phyloP scores from a whole-genome alignment of 441 rosid species.

The Sinapis alba region DNA sequence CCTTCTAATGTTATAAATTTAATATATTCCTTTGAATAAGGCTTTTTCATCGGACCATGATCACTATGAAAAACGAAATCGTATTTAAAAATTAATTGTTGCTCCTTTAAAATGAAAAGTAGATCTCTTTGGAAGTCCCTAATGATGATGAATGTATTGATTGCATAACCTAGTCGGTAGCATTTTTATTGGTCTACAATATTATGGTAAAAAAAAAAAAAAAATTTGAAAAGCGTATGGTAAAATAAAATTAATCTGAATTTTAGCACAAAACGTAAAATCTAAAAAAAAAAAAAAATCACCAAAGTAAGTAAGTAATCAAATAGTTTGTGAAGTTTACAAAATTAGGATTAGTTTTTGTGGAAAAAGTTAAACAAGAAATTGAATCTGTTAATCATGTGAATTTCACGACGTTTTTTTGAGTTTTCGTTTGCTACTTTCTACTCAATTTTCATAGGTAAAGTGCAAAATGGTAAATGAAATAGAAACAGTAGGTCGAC shows the following conservation, averaged over 20 bases:
- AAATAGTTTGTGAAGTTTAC: background rate
- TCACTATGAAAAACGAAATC: background rate
- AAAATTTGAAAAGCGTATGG: too few relatives aligned
- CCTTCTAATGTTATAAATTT: background rate
- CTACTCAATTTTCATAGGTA: background rate
- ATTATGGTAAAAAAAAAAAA: background rate
- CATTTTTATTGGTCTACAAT: background rate
- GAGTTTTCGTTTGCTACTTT: background rate
- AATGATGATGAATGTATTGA: constrained; percentile 35
- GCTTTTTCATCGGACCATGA: constrained; percentile 17
- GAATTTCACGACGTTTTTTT: background rate
- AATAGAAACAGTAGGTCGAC: constrained; percentile 26
- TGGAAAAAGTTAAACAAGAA: background rate
- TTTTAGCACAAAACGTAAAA: background rate
- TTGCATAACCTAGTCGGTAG: constrained; percentile 32
- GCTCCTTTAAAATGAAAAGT: constrained; percentile 22
- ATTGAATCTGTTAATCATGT: background rate
- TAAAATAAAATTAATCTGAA: background rate
- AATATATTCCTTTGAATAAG: background rate
- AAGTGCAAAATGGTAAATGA: constrained; percentile 22
- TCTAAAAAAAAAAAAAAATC: background rate
- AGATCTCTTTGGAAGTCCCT: constrained; percentile 1
- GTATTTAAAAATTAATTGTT: background rate
- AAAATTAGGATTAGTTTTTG: background rate
- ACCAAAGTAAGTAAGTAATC: background rate